Base-by-base conservation (phyloP, 768 basidiomycete genomes). In the Rhodosporidiobolus sp. region DNA sequence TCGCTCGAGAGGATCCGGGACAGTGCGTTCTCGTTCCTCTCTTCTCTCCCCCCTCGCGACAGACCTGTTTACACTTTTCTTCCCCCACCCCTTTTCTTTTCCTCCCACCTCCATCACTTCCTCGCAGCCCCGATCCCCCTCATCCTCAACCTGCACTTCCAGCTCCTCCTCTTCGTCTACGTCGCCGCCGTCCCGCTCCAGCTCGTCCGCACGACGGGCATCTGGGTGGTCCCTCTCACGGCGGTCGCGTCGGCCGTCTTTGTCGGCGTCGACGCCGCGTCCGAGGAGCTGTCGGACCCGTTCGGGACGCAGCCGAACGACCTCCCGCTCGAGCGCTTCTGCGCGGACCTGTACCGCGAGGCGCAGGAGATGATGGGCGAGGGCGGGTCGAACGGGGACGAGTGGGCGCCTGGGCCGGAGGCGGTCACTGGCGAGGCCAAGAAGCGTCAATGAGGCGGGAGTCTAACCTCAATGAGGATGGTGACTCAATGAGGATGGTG, bases 151-250 rank as follows among this genome's bases (percentile, higher is more conserved):
- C 50, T 75, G 24, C 73, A 74, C 56, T 59, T 75, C 20, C 74
- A 75, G 49, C 55, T 72, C 35, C 67, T 75, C 46, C 70, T 75
- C 45, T 60, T 75, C 60, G 66, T 75, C 59, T 75, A 69, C 62
- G 46, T 75, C 59, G 65, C 59, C 43, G 69, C 74, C 28, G 74
- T 75, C 26, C 70, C 74, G 17, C 67, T 75, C 0, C 74, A 75
- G 50, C 70, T 75, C 59, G 70, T 71, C 54, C 55, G 55, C 14
- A 35, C 66, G 4, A 48, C 68, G 32, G 74, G 74, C 16, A 46
- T 70, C 59, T 70, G 59, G 45, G 63, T 59, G 49, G 55, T 75
- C 35, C 70, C 74, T 2, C 63, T 63, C 0, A 75, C 74, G 2
- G 38, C 70, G n/a, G 28, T 68, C 55, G 55, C 67, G 26, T 63